Percentiles rank a stretch among this genome's conserved stretches.
These are phyloP conservation scores for Pezicula carpinea DNA, from an alignment of 2,329 filamentous ascomycete species.

Conservation along the genomic window DNA sequence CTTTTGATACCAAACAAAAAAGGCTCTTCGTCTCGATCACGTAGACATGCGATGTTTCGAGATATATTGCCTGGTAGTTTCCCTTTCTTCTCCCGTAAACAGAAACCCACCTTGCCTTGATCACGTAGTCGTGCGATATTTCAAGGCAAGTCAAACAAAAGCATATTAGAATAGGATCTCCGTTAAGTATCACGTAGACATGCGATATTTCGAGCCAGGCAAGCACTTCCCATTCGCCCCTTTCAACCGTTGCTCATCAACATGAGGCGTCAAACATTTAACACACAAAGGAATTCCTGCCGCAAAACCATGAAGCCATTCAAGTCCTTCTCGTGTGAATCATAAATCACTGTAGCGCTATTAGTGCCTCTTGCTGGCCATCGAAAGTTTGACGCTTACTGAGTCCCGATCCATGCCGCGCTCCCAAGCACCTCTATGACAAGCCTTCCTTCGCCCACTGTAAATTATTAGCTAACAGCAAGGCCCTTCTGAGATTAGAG, in stretches of 20 bases:
- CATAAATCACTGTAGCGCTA: no score
- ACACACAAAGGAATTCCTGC: no score
- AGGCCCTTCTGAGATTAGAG: neutral
- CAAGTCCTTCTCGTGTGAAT: no score
- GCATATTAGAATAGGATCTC: no score
- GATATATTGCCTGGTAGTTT: neutral
- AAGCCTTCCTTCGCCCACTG: constrained; percentile 19
- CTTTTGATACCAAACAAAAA: no score
- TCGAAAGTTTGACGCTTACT: neutral
- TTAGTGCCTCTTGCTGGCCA: no score
- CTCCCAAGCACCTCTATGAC: neutral
- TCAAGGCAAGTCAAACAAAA: neutral
- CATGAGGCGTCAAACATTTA: no score
- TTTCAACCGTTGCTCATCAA: no score
- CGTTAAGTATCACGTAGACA: constrained; percentile 1
- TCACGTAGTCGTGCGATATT: neutral
- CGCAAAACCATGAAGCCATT: no score
- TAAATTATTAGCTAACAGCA: neutral
- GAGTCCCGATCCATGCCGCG: neutral
- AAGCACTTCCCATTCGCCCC: no score
- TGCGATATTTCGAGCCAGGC: neutral
- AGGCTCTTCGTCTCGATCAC: neutral
- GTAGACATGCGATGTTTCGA: constrained; percentile 1
- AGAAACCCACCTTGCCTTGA: neutral
- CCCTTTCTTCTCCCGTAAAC: neutral